A percentile compares a stretch with the other conserved stretches of the same genome.
Evolutionary conservation across 371 early-diverging fungal genomes (phyloP).

Genomic region (Rhizopus delemar): DNA sequence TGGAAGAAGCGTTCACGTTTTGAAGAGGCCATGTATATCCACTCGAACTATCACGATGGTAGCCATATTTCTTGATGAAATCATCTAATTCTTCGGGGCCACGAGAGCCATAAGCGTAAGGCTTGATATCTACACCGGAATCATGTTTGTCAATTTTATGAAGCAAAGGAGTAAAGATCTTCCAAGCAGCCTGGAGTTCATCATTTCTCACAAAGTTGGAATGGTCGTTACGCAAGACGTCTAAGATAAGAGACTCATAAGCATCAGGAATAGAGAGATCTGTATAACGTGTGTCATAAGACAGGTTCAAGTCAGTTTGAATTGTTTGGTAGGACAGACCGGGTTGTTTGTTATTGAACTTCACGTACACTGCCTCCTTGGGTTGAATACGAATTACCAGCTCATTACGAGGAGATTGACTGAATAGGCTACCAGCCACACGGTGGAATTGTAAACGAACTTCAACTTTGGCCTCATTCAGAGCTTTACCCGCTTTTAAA

Average conservation of each 20-base stretch:
- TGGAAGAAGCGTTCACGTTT: slow-evolving; percentile 22
- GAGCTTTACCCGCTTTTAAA: slow-evolving; percentile 94
- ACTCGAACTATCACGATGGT: slow-evolving; percentile 21
- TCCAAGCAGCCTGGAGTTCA: slow-evolving; percentile 95
- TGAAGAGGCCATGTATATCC: slow-evolving; percentile 30
- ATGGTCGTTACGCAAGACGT: slow-evolving; percentile 88
- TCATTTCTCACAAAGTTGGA: slow-evolving; percentile 97
- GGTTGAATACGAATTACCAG: slow-evolving; percentile 96
- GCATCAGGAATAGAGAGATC: slow-evolving; percentile 93
- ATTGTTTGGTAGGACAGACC: slow-evolving; percentile 69
- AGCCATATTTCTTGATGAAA: slow-evolving; percentile 73
- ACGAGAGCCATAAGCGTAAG: slow-evolving; percentile 84
- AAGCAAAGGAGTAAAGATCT: slow-evolving; percentile 93
- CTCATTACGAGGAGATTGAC: slow-evolving; percentile 84
- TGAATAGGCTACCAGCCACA: slow-evolving; percentile 77
- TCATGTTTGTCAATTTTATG: slow-evolving; percentile 77
- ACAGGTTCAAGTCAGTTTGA: slow-evolving; percentile 89
- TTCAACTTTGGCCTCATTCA: slow-evolving; percentile 91
- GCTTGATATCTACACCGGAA: slow-evolving; percentile 63
- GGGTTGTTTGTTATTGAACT: slow-evolving; percentile 93
- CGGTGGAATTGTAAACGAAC: slow-evolving; percentile 95
- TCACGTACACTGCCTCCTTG: slow-evolving; percentile 93
- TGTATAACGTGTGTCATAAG: slow-evolving; percentile 84
- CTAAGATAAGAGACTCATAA: slow-evolving; percentile 91
- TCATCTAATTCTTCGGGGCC: slow-evolving; percentile 82